These are phyloP conservation scores for Penicillium capsulatum DNA, from an alignment of 2,329 filamentous ascomycete genomes.

Conservation along the genomic window DNA sequence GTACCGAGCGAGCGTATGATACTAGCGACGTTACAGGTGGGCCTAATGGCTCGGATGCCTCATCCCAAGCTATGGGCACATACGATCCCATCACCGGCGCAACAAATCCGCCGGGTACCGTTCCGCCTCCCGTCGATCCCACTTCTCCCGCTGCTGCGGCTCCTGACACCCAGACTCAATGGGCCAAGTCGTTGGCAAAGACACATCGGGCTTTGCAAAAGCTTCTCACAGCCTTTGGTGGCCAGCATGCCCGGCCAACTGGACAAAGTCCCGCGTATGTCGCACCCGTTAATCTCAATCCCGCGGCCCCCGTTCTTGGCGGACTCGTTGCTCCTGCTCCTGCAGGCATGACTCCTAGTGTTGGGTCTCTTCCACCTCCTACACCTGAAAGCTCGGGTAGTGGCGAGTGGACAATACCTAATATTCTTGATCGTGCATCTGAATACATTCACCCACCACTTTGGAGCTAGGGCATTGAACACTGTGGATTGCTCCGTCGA, in stretches of 20 bases:
- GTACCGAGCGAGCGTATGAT: conserved; percentile 31
- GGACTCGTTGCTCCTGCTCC: conserved; percentile 16
- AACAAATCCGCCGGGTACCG: conserved; percentile 27
- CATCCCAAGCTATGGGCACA: conserved; percentile 14
- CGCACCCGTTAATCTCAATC: conserved; percentile 13
- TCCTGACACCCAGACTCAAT: conserved; percentile 40
- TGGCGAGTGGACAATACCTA: conserved; percentile 45
- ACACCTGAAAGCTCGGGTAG: conserved; percentile 48
- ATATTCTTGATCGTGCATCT: conserved; percentile 44
- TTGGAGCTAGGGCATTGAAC: conserved; percentile 32
- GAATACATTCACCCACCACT: conserved; percentile 48
- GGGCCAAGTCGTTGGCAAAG: conserved; percentile 46
- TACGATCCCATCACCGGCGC: conserved; percentile 29
- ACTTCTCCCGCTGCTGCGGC: conserved; percentile 27
- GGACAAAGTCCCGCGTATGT: conserved; percentile 17
- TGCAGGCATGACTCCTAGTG: conserved; percentile 31
- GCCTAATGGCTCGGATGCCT: conserved; percentile 18
- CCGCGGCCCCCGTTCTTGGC: conserved; percentile 12
- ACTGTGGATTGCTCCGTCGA: neutral
- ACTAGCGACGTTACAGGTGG: conserved; percentile 12
- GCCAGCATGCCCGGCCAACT: conserved; percentile 19
- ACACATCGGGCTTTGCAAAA: conserved; percentile 46
- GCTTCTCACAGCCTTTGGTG: conserved; percentile 39
- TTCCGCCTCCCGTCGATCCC: conserved; percentile 24
- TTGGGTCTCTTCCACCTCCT: conserved; percentile 41